Evolutionary conservation across 495 filamentous ascomycete genomes (phyloP), one percentile per base, ranked within the genome.

Genomic region (Friedmanniomyces simplex): DNA sequence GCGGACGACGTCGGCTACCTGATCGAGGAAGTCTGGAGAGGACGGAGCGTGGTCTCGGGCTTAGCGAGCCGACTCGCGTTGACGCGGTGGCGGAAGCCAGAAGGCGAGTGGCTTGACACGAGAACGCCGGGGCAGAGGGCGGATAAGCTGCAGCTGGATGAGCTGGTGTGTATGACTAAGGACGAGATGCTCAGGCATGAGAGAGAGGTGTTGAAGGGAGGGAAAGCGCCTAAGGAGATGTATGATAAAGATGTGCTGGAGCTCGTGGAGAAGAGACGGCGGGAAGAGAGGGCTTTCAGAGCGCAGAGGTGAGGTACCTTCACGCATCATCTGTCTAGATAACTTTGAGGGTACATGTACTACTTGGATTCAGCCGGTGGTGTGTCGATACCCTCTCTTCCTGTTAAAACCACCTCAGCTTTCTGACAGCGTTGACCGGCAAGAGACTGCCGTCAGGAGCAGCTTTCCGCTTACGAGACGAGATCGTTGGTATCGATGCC

Each of bases 111-210:
- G 55, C 46, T 75, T 25, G 69, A 75, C 51, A 59, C 47, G 37
- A 41, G 54, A 2, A 65, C 68, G 11, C 66, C 66, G 1, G 83
- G 87, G 28, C 90, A 96, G 67, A 88, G 84, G 59, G 79, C 77
- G 25, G 76, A 83, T 6, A 78, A 76, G 20, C 57, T 95, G 10
- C 67, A 75, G 46, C 67, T 90, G 54, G 77, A 76, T 24, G 84
- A 96, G 28, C 69, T 99, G 34, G 93, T 97, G 4, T 87, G 87
- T 63, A 89, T 99, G 89, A 97, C 94, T 8, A 96, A 93, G 70
- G 91, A 97, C 58, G 93, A 97, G 68, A 85, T 83, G n/a, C 73
- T 77, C 12, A 75, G 76, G 52, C 93, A 98, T 66, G 87, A 91
- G 66, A 83, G 81, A 60, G 80, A 88, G 65, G 80, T 96, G 16